phyloP scores from a whole-genome alignment of 441 rosid genomes.

The Eutrema salsugineum region DNA sequence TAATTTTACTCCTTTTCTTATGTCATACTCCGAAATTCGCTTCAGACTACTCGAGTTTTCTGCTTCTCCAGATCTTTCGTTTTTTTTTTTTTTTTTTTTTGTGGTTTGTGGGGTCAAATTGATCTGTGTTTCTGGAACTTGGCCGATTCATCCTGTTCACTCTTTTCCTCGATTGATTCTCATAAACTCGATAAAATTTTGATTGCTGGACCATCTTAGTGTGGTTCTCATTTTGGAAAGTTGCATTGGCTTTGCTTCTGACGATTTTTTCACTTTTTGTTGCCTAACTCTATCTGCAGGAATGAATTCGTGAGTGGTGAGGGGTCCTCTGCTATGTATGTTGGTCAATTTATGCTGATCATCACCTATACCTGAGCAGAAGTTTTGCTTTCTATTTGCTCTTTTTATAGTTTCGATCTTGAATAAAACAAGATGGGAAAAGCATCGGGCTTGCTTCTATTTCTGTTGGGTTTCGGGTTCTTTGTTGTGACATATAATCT shows the following conservation, averaged over 20 bases:
- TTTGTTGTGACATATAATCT: conserved; percentile 70
- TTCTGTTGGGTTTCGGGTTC: conserved; percentile 55
- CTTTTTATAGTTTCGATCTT: neutral
- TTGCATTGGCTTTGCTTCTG: neutral
- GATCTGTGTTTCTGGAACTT: neutral
- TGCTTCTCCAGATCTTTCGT: neutral
- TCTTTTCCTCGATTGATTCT: neutral
- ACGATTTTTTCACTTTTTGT: neutral
- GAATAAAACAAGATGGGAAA: conserved; percentile 43
- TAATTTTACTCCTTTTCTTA: neutral
- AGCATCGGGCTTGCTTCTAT: conserved; percentile 47
- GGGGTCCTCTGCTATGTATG: neutral
- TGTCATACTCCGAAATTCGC: neutral
- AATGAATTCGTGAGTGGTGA: neutral
- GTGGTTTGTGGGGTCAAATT: neutral
- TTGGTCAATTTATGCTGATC: neutral
- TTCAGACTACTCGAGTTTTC: neutral
- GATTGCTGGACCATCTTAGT: neutral
- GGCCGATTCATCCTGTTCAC: neutral
- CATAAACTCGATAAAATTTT: neutral
- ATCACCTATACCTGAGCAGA: neutral
- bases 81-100: neutral
- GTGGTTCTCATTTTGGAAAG: neutral
- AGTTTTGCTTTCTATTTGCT: neutral
- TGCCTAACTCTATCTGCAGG: conserved; percentile 16